A percentile compares a stretch with the other conserved stretches of the same genome.
These are phyloP conservation scores for Neofusicoccum sp. DNA, from an alignment of 2,329 filamentous ascomycete species.

Conservation along the genomic window DNA sequence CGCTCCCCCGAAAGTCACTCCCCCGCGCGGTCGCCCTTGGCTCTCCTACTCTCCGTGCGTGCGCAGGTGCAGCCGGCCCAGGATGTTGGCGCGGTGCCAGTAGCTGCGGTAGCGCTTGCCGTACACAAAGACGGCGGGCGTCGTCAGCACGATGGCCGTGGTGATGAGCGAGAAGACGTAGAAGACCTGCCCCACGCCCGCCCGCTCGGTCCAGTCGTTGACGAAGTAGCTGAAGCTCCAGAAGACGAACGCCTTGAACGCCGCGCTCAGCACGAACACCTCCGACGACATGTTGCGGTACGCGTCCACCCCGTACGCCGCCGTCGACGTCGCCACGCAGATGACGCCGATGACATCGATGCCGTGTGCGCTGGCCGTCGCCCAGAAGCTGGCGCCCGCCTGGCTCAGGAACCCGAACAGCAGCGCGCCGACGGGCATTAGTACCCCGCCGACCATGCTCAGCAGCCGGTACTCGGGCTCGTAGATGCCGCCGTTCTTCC, in stretches of 20 bases:
- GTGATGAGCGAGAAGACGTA: constrained; percentile 38
- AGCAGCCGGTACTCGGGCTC: constrained; percentile 32
- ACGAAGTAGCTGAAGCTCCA: constrained; percentile 49
- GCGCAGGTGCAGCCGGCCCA: constrained; percentile 35
- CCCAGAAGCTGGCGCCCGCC: constrained; percentile 28
- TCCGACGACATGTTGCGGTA: constrained; percentile 46
- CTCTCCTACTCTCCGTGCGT: not conserved
- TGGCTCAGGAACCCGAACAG: constrained; percentile 41
- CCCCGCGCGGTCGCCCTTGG: not conserved
- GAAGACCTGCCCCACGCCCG: constrained; percentile 42
- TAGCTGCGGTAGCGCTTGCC: constrained; percentile 39
- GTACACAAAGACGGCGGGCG: constrained; percentile 37
- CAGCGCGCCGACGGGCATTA: constrained; percentile 41
- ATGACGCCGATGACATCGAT: constrained; percentile 39
- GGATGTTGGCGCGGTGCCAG: constrained; percentile 37
- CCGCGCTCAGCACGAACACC: constrained; percentile 48
- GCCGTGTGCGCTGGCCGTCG: constrained; percentile 38
- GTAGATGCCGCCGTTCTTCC: constrained; percentile 29
- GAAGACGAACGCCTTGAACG: constrained; percentile 50
- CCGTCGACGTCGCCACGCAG: constrained; percentile 35
- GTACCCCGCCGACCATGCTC: constrained; percentile 8
- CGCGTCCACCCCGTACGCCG: constrained; percentile 43
- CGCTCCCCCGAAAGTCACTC: not conserved
- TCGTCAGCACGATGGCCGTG: constrained; percentile 32
- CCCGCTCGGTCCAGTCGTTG: constrained; percentile 44